Percentiles rank a stretch among this genome's conserved stretches.
Conservation (phyloP, 331 rosid genomes). For the Saraca asoca region DNA sequence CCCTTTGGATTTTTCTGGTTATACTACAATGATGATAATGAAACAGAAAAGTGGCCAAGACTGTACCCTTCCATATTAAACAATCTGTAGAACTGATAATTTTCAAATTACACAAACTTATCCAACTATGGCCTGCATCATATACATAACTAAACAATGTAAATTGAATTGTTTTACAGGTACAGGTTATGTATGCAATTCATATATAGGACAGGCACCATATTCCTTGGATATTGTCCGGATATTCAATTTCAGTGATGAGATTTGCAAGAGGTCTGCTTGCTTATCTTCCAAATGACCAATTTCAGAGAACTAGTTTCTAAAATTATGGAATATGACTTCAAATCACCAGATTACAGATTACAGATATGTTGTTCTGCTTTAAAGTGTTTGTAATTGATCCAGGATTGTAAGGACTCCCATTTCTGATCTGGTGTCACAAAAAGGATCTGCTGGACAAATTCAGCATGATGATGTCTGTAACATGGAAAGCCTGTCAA, state of each 20-base stretch:
- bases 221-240: constrained; percentile 76
- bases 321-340: constrained; percentile 16
- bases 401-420: constrained; percentile 72
- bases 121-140: constrained; percentile 4
- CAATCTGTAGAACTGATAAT: constrained; percentile 1
- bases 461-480: constrained; percentile 39
- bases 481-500: constrained; percentile 46
- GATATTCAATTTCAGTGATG: constrained; percentile 78
- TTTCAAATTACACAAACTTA: constrained; percentile 5
- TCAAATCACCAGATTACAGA: constrained; percentile 15
- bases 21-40: background rate
- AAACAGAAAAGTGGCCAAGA: background rate
- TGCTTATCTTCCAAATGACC: background rate
- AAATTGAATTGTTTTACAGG: constrained; percentile 52
- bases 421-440: constrained; percentile 53
- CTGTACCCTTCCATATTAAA: background rate
- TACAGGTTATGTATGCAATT: constrained; percentile 70
- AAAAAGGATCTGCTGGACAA: constrained; percentile 46
- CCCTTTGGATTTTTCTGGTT: constrained; percentile 23
- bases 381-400: constrained; percentile 29
- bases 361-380: constrained; percentile 1
- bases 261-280: constrained; percentile 66
- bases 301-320: background rate
- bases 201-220: constrained; percentile 68
- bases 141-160: constrained; percentile 8